These are phyloP conservation scores for Aspergillus sclerotiicarbonarius DNA, from an alignment of 495 filamentous ascomycete species.

Conservation along the genomic window DNA sequence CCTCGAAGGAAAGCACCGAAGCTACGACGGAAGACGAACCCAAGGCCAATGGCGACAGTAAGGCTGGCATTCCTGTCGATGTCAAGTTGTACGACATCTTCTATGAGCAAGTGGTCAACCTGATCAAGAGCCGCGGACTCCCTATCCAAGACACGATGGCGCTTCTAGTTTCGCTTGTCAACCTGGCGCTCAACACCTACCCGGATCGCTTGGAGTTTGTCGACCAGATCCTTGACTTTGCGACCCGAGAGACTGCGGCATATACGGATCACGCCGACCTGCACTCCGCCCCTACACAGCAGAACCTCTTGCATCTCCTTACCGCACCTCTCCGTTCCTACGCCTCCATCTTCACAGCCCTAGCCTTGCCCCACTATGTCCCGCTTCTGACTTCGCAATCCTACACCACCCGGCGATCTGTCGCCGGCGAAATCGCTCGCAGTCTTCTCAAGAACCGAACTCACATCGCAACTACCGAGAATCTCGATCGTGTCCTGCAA, in stretches of 20 bases:
- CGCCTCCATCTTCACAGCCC: constrained; percentile 86
- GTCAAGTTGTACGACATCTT: constrained; percentile 96
- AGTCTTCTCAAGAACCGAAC: constrained; percentile 78
- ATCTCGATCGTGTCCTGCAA: constrained; percentile 87
- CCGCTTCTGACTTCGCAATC: constrained; percentile 89
- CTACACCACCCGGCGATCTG: constrained; percentile 84
- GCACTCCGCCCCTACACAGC: constrained; percentile 81
- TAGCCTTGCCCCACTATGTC: constrained; percentile 87
- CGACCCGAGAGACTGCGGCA: constrained; percentile 81
- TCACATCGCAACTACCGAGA: constrained; percentile 66
- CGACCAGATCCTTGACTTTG: constrained; percentile 88
- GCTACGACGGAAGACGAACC: constrained; percentile 22
- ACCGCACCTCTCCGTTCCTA: constrained; percentile 87
- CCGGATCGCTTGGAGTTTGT: constrained; percentile 91
- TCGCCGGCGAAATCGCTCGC: constrained; percentile 82
- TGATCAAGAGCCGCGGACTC: constrained; percentile 85
- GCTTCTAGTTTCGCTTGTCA: constrained; percentile 84
- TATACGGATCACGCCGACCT: constrained; percentile 92
- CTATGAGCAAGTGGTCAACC: constrained; percentile 90
- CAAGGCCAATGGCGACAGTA: constrained; percentile 26
- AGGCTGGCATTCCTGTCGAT: constrained; percentile 71
- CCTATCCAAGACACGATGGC: constrained; percentile 95
- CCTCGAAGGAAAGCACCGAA: constrained; percentile 24
- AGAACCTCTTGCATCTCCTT: constrained; percentile 83
- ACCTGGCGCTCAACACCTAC: constrained; percentile 93